Base-by-base conservation (phyloP, 805 yeast species). In the Metschnikowia baotianmanensis region DNA sequence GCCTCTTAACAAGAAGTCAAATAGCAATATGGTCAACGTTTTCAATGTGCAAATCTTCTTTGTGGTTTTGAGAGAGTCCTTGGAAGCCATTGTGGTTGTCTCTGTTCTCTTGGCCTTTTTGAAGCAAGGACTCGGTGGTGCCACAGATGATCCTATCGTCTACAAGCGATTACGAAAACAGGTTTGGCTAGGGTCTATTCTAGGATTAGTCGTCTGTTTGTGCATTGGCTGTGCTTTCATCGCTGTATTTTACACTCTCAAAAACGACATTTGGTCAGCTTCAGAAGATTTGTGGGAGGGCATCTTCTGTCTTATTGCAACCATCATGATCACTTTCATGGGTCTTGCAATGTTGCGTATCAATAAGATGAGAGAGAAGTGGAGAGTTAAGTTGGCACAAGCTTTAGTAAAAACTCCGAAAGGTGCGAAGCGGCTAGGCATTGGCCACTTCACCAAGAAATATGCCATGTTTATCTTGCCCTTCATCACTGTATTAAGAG, bases 341-440 rank as follows among this genome's bases (percentile, higher is more conserved):
- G 98, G 99, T 63, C 76, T 91, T 58, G 95, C 97, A 42, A 86
- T 91, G 96, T 76, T 91, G 59, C 80, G 98, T 68, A 76, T 91
- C 64, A 90, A 90, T 73, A 89, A 90, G 73, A 87, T 90, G 96
- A 89, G 89, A 69, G 91, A n/a, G n/a, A n/a, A n/a, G n/a, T n/a
- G n/a, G n/a, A n/a, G 96, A 73, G 75, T 89, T 51, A 91, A 91
- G 71, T 86, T 91, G 60, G 96, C 97, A 22, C 76, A 70, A 58
- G 91, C 96, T 11, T 69, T 90, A 45, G 67, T 88, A 38, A 82
- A 80, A 50, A 25, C 33, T 10, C 38, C 34, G 7, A 21, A 22
- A 23, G 62, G 61, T 11, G 74, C 62, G 47, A 63, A 64, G 47
- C 69, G 77, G 50, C 79, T 77, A 57, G 76, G 67, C 49, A 29